A percentile compares a stretch with the other conserved stretches of the same genome.
Evolutionary conservation across 495 filamentous ascomycete genomes (phyloP).

Genomic region (Neurospora sp.): DNA sequence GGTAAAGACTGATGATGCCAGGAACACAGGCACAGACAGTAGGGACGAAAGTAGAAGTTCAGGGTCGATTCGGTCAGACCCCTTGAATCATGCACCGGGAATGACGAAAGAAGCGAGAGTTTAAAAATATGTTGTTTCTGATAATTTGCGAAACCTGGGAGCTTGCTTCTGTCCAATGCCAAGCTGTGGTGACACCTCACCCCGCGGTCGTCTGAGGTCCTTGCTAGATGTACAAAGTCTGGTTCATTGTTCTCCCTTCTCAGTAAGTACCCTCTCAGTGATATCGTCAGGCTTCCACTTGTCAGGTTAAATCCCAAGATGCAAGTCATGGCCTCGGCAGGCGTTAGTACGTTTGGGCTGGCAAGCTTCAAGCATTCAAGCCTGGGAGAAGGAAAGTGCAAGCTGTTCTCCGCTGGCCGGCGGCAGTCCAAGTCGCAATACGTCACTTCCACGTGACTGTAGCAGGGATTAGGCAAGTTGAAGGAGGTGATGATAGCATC

Average conservation of each 20-base stretch:
- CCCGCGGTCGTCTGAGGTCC: background rate
- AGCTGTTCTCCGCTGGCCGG: background rate
- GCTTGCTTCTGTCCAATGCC: background rate
- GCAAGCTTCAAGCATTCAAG: background rate
- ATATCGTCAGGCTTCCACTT: background rate
- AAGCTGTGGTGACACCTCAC: background rate
- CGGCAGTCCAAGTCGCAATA: background rate
- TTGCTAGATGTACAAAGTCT: background rate
- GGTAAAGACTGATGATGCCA: background rate
- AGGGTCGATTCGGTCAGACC: background rate
- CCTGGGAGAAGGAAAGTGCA: background rate
- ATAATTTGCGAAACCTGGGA: background rate
- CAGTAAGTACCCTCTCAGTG: background rate
- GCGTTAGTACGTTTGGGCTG: background rate
- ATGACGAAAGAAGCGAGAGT: background rate
- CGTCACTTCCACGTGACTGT: background rate
- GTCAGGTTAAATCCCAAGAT: background rate
- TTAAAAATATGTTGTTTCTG: background rate
- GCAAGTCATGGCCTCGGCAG: background rate
- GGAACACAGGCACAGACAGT: background rate
- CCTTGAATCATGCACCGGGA: background rate
- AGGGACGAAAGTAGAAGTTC: background rate
- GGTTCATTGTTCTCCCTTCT: background rate
- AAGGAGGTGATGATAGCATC: background rate
- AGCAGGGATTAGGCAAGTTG: background rate